These are phyloP conservation scores for Phylloporus sp. DNA, from an alignment of 768 basidiomycete species.

Conservation along the genomic window DNA sequence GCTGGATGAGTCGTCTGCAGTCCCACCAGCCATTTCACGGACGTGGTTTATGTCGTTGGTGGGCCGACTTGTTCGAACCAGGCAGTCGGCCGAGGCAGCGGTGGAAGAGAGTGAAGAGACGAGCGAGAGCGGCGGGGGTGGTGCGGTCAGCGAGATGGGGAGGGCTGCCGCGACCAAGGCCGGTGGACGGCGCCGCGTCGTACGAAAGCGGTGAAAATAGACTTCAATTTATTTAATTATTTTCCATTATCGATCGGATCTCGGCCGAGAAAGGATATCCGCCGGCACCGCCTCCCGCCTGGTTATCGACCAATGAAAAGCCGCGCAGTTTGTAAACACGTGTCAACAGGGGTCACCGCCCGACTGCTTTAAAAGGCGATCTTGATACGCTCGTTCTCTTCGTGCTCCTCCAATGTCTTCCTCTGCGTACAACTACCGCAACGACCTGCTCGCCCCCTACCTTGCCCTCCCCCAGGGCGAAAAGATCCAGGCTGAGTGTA, in stretches of 20 bases:
- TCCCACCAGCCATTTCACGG: constrained; percentile 49
- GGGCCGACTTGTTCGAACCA: constrained; percentile 18
- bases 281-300: background rate
- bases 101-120: constrained; percentile 38
- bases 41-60: constrained; percentile 69
- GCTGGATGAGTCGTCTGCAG: constrained; percentile 57
- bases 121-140: constrained; percentile 42
- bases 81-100: constrained; percentile 20
- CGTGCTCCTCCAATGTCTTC: constrained; percentile 20
- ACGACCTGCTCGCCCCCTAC: constrained; percentile 87
- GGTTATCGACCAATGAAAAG: constrained; percentile 32
- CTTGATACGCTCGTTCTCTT: background rate
- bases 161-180: constrained; percentile 42
- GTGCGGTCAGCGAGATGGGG: constrained; percentile 13
- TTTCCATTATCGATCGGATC: background rate
- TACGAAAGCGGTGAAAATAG: constrained; percentile 38
- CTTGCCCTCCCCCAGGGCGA: constrained; percentile 87
- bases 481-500: constrained; percentile 93
- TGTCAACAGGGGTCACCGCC: constrained; percentile 19
- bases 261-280: constrained; percentile 6
- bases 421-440: constrained; percentile 49
- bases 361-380: constrained; percentile 23
- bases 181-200: constrained; percentile 64
- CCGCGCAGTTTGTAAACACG: constrained; percentile 17
- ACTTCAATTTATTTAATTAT: background rate